Evolutionary conservation across 179 eudicot genomes (phyloP).

Genomic region (Beta lomatogona): DNA sequence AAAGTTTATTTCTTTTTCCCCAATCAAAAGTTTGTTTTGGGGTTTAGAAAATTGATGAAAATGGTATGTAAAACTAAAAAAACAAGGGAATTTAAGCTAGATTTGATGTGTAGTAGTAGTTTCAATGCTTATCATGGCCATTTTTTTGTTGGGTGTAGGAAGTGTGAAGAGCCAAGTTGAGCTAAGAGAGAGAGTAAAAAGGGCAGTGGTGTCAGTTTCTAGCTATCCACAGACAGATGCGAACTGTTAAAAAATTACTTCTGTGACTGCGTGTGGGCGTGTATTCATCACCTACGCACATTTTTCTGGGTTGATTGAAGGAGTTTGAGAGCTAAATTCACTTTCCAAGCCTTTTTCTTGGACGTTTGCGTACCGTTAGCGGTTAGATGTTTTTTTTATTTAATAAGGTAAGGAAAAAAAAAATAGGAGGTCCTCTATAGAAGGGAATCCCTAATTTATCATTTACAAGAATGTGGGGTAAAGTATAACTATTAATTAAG

Average conservation of each 20-base stretch:
- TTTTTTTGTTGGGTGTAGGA: background rate
- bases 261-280: background rate
- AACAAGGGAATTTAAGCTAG: background rate
- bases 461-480: too few species aligned
- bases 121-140: conserved; percentile 3
- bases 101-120: conserved; percentile 3
- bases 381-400: too few species aligned
- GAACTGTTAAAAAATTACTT: conserved; percentile 1
- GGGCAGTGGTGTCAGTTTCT: background rate
- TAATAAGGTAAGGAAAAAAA: too few species aligned
- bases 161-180: conserved; percentile 4
- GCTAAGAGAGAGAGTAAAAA: background rate
- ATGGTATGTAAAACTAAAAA: background rate
- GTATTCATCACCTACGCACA: too few species aligned
- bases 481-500: too few species aligned
- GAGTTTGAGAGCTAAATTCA: too few species aligned
- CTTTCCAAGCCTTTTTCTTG: too few species aligned
- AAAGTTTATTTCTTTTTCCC: background rate
- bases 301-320: too few species aligned
- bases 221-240: conserved; percentile 22
- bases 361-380: too few species aligned
- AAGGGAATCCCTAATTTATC: too few species aligned
- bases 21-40: background rate
- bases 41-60: background rate
- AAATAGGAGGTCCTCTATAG: too few species aligned